Conservation (phyloP, 2,329 filamentous ascomycete species). For the Fusarium acutatum region DNA sequence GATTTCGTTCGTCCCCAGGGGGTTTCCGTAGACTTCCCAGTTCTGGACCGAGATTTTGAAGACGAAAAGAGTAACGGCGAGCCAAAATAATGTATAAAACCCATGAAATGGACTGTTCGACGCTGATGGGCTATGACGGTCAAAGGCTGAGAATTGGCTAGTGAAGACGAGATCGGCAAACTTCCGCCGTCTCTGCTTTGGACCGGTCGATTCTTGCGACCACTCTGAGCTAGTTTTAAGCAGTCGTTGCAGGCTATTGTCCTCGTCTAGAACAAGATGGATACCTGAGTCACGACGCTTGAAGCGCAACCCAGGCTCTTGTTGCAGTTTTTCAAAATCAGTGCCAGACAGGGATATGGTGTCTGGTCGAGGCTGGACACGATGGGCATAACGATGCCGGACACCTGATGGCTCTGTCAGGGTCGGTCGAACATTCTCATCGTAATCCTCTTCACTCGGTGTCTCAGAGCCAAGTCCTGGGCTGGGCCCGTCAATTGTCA, state of each 20-base stretch:
- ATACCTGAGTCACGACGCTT: conserved; percentile 38
- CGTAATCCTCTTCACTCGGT: conserved; percentile 57
- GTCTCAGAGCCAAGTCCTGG: conserved; percentile 49
- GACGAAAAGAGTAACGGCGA: conserved; percentile 72
- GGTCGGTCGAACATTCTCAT: conserved; percentile 47
- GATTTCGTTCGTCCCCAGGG: conserved; percentile 77
- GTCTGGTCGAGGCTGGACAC: not conserved
- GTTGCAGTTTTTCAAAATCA: conserved; percentile 3
- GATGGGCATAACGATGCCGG: conserved; percentile 25
- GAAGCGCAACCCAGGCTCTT: conserved; percentile 17
- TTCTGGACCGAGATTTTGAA: conserved; percentile 74
- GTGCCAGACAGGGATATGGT: conserved; percentile 9
- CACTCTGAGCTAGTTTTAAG: conserved; percentile 38
- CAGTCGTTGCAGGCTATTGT: conserved; percentile 42
- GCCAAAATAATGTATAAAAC: conserved; percentile 84
- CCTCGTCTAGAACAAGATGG: conserved; percentile 42
- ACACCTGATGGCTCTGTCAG: conserved; percentile 30
- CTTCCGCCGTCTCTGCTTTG: conserved; percentile 33
- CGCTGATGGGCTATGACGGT: conserved; percentile 72
- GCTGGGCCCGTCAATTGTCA: conserved; percentile 25
- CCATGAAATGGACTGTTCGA: conserved; percentile 78
- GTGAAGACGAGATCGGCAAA: conserved; percentile 72
- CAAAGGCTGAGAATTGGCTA: conserved; percentile 76
- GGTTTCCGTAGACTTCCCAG: conserved; percentile 72
- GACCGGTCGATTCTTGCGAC: conserved; percentile 28